Base-by-base conservation (phyloP, 2,329 filamentous ascomycete genomes). In the Sclerotinia glacialis region DNA sequence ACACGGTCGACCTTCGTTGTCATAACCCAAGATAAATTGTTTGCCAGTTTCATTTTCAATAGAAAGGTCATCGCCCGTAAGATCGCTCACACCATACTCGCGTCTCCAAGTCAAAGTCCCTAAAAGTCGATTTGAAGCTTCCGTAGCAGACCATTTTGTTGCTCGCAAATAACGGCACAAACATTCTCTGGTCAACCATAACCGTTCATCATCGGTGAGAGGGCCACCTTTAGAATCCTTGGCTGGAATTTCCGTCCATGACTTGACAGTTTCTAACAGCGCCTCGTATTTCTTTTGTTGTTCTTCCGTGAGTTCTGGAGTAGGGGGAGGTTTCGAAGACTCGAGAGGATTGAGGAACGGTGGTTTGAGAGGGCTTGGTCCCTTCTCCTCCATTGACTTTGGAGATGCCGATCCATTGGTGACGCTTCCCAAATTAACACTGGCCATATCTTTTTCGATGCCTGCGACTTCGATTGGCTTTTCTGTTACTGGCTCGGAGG, bases 21-120 rank as follows among this genome's bases (percentile, higher is more conserved):
- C 95, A 78, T 88, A 99, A 52, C 95, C 95, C 26, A 95, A 79
- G 67, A 96, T 83, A 67, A 97, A 84, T 78, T 98, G 94, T 82
- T 99, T 99, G 72, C 95, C 95, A 12, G 94, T 98, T 80, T 94
- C 93, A 78, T 97, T 96, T 82, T 99, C 95, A 16, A 91, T 87
- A 0, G 90, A 92, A 74, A 98, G 94, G 79, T 96, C 90, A 11
- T 97, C 93, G 12, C 90, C 83, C 0, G 92, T 93, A 75, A 93
- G 85, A 66, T 79, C 76, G 64, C 85, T 87, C 67, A 96, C 83
- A 58, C 92, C 93, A 75, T 96, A 99, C 75, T 97, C 93, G 66
- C 94, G 86, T 56, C 95, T 87, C 95, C 95, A 99, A 68, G 86
- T 84, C 67, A 98, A 80, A 0, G 94, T 97, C 54, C 85, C 85